These are phyloP conservation scores for Karstenula rhodostoma DNA, from an alignment of 2,329 filamentous ascomycete genomes.

Conservation along the genomic window DNA sequence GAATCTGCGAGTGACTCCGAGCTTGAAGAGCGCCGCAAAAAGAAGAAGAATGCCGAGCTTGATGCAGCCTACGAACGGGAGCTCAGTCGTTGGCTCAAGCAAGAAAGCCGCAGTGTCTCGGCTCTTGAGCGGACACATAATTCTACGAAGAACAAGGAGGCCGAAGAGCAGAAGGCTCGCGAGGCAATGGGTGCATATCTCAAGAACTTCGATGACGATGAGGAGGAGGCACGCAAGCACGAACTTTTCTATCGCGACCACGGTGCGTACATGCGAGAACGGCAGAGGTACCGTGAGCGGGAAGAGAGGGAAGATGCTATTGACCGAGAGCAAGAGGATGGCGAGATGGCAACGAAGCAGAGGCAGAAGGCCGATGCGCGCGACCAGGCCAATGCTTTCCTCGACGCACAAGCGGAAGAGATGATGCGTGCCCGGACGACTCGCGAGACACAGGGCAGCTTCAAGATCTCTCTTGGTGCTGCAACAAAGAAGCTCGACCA, in stretches of 20 bases:
- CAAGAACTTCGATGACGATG: conserved; percentile 86
- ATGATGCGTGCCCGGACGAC: conserved; percentile 59
- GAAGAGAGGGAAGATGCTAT: conserved; percentile 82
- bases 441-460: conserved; percentile 67
- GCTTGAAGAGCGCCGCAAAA: conserved; percentile 74
- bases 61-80: conserved; percentile 85
- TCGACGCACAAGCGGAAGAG: conserved; percentile 83
- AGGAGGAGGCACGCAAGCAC: conserved; percentile 74
- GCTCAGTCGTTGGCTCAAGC: conserved; percentile 88
- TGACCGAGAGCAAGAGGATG: conserved; percentile 80
- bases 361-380: conserved; percentile 79
- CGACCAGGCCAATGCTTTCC: conserved; percentile 89
- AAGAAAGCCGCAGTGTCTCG: conserved; percentile 82
- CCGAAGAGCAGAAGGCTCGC: conserved; percentile 68
- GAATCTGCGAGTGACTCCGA: conserved; percentile 89
- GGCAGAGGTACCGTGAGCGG: conserved; percentile 73
- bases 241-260: conserved; percentile 90
- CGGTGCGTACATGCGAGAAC: conserved; percentile 83
- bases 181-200: conserved; percentile 76
- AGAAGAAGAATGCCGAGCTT: conserved; percentile 76
- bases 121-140: conserved; percentile 86
- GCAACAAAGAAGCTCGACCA: conserved; percentile 75
- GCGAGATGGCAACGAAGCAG: conserved; percentile 73
- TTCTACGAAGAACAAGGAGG: conserved; percentile 78
- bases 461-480: conserved; percentile 92